A percentile compares a stretch with the other conserved stretches of the same genome.
These are phyloP conservation scores for Kalanchoe fedtschenkoi DNA, from an alignment of 164 flowering plant species.

Conservation along the genomic window DNA sequence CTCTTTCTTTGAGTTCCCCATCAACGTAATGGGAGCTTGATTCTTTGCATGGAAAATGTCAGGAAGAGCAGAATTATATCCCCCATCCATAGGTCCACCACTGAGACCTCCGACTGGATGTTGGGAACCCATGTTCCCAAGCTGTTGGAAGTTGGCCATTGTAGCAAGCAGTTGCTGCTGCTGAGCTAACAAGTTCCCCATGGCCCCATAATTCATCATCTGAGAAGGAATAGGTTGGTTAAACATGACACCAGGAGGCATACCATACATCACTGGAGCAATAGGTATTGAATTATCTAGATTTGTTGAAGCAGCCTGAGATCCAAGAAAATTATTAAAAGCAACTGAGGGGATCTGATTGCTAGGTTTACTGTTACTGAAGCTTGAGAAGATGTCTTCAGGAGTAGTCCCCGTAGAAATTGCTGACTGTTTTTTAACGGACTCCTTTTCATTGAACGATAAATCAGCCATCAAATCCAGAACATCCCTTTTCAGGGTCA, in stretches of 20 bases:
- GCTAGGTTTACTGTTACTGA: conserved; percentile 13
- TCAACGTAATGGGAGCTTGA: conserved; percentile 29
- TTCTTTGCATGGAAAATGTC: conserved; percentile 60
- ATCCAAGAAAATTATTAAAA: conserved; percentile 24
- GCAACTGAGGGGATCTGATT: conserved; percentile 18
- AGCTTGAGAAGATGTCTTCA: conserved; percentile 23
- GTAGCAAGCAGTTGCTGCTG: conserved; percentile 63
- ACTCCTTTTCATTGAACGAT: conserved; percentile 30
- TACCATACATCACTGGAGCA: conserved; percentile 41
- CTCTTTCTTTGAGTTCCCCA: conserved; percentile 68
- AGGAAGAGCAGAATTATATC: conserved; percentile 51
- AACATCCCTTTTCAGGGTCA: conserved; percentile 18
- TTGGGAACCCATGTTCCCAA: conserved; percentile 39
- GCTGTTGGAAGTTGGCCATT: conserved; percentile 68
- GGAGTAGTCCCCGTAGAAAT: conserved; percentile 13
- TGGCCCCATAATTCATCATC: conserved; percentile 49
- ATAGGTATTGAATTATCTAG: conserved; percentile 37
- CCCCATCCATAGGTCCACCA: conserved; percentile 31
- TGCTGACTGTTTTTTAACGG: conserved; percentile 26
- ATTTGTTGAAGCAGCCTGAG: conserved; percentile 31
- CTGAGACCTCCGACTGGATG: conserved; percentile 22
- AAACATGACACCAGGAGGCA: conserved; percentile 49
- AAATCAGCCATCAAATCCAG: conserved; percentile 51
- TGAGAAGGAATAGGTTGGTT: conserved; percentile 57
- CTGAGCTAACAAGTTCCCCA: conserved; percentile 67